phyloP scores from a whole-genome alignment of 2,329 filamentous ascomycete species.

The Pestalotiopsis sp. region DNA sequence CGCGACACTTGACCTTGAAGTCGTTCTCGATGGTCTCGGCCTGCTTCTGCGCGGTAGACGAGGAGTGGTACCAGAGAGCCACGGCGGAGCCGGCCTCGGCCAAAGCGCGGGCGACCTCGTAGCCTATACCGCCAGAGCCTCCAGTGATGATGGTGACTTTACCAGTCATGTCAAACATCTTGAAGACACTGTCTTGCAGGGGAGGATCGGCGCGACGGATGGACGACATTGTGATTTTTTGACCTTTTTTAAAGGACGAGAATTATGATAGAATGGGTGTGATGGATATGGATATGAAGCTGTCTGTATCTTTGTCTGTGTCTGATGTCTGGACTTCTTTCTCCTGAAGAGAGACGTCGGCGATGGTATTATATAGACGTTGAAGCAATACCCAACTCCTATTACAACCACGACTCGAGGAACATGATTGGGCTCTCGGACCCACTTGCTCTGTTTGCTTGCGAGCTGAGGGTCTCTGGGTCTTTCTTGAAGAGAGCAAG shows the following conservation, averaged over 20 bases:
- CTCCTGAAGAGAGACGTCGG: not conserved
- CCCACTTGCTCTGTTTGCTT: not conserved
- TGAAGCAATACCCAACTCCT: not conserved
- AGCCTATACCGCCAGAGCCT: conserved; percentile 40
- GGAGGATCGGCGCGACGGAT: conserved; percentile 17
- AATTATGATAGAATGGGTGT: not conserved
- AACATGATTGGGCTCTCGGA: not conserved
- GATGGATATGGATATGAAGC: not conserved
- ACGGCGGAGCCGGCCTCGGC: conserved; percentile 36
- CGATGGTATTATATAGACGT: not conserved
- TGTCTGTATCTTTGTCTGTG: no score
- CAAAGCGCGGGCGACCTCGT: conserved; percentile 35
- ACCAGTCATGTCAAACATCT: conserved; percentile 32
- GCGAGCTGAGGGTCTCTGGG: not conserved
- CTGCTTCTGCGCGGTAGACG: conserved; percentile 19
- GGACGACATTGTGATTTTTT: not conserved
- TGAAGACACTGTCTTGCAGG: conserved; percentile 26
- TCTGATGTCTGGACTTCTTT: not conserved
- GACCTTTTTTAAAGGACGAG: not conserved
- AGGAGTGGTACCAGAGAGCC: conserved; percentile 23
- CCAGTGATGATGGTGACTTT: conserved; percentile 39
- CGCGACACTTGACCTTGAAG: conserved; percentile 44
- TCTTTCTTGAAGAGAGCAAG: not conserved
- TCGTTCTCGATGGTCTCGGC: conserved; percentile 18
- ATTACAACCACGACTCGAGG: not conserved